Evolutionary conservation across 768 basidiomycete species (phyloP), one percentile per base, ranked within the genome.

Genomic region (Rhodotorula toruloides): DNA sequence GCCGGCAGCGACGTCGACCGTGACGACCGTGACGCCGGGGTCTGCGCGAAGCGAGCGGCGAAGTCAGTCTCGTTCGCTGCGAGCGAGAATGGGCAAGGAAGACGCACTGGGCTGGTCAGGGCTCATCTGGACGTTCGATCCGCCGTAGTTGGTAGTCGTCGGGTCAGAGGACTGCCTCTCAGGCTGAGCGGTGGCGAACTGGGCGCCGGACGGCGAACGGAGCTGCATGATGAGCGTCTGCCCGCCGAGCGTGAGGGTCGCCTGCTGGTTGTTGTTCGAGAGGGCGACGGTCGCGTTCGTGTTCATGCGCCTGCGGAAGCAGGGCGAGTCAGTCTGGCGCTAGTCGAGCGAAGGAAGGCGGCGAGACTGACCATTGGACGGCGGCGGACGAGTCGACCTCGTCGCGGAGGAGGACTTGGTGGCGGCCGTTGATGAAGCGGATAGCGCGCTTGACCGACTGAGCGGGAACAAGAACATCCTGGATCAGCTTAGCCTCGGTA

Each of bases 321-420:
- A 13, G 21, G 4, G 36, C 29, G n/a, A 47, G 29, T 22, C 27
- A 44, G 27, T 16, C 11, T 4, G 11, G 46, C 22, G 4, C 16
- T 11, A 52, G 36, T 8, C 43, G 42, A 4, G 5, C 48, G n/a
- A 13, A 11, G 21, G 29, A 40, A 34, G 36, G 36, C 2, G 32
- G 47, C 21, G 27, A 32, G 22, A 67, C 70, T 44, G 42, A 67
- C 74, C 74, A 75, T 80, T 86, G 83, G 52, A 96, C 77, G 29
- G 81, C 72, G 21, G 68, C 74, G 11, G 77, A 80, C 40, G 81
- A 77, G 4, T 59, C 59, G 74, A 97, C 86, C 75, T 99, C 96
- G 78, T 97, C 94, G 77, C 94, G 94, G 52, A 99, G 76, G 22
- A 99, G 84, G 21, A 97, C 86, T 78, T 97, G 96, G 67, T 82